A percentile compares a stretch with the other conserved stretches of the same genome.
phyloP scores from a whole-genome alignment of 306 rosid species.

The Elaeagnus macrophylla region DNA sequence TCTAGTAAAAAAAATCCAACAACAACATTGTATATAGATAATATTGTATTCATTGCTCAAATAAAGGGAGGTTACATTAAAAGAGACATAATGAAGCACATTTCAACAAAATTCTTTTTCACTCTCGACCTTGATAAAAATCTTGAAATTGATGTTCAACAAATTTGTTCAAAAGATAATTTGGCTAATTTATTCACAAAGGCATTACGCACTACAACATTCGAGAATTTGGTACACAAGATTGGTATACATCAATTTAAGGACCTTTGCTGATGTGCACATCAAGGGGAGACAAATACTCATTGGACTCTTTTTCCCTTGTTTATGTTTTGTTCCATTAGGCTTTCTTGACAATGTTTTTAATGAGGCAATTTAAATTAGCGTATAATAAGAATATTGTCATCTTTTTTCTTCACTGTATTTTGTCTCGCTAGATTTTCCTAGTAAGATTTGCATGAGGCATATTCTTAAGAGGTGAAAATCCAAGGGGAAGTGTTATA shows the following conservation, averaged over 20 bases:
- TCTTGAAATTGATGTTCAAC: neutral
- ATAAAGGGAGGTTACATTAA: neutral
- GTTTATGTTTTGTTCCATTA: too few relatives aligned
- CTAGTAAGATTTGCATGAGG: too few relatives aligned
- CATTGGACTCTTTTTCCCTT: too few relatives aligned
- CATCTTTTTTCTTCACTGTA: too few relatives aligned
- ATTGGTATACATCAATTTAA: neutral
- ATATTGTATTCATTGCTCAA: neutral
- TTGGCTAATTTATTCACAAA: neutral
- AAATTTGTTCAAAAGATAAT: neutral
- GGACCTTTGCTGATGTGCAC: neutral
- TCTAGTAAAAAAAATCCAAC: too few relatives aligned
- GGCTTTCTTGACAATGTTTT: too few relatives aligned
- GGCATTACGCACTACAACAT: neutral
- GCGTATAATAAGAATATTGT: too few relatives aligned
- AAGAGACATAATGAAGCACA: neutral
- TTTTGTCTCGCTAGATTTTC: too few relatives aligned
- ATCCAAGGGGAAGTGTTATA: too few relatives aligned
- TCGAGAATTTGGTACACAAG: neutral
- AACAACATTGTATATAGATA: neutral
- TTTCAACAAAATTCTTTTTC: neutral
- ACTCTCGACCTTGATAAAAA: neutral
- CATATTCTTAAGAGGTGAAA: too few relatives aligned
- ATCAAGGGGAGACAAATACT: neutral
- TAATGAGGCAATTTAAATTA: too few relatives aligned